Conservation (phyloP, 1,284 basidiomycete species). For the Cryptococcus amylolentus region DNA sequence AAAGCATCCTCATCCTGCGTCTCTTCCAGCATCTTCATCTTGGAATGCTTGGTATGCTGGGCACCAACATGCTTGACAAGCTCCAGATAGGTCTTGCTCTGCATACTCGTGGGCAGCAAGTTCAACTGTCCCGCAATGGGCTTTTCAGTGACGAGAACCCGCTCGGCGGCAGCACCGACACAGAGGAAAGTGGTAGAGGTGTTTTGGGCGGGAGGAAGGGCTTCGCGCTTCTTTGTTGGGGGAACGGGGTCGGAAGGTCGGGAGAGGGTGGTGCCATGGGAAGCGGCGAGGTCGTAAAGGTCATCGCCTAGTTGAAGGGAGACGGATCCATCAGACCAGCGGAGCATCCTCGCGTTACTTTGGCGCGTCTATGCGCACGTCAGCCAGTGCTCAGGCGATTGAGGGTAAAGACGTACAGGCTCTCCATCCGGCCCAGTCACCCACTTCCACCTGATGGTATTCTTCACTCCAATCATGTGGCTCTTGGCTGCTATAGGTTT, state of each 20-base stretch:
- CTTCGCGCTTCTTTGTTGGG: not conserved
- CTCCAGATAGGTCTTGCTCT: slow-evolving; percentile 43
- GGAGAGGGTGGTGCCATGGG: slow-evolving; percentile 32
- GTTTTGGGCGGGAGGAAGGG: not conserved
- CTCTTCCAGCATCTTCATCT: slow-evolving; percentile 44
- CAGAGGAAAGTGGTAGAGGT: slow-evolving; percentile 33
- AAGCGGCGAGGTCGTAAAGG: slow-evolving; percentile 45
- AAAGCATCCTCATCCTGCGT: slow-evolving; percentile 26
- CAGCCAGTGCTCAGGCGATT: not conserved
- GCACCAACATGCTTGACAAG: slow-evolving; percentile 41
- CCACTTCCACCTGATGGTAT: slow-evolving; percentile 50
- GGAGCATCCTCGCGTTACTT: slow-evolving; percentile 40
- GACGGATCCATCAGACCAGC: slow-evolving; percentile 49
- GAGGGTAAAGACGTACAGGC: slow-evolving; percentile 23
- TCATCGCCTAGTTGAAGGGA: slow-evolving; percentile 46
- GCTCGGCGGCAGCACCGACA: slow-evolving; percentile 23
- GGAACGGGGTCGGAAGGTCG: slow-evolving; percentile 16
- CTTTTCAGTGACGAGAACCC: slow-evolving; percentile 39
- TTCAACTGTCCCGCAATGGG: slow-evolving; percentile 41
- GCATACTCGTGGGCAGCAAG: slow-evolving; percentile 41
- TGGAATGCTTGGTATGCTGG: slow-evolving; percentile 44
- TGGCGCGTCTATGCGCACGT: not conserved
- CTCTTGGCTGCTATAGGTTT: slow-evolving; percentile 32
- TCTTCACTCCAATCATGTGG: slow-evolving; percentile 46
- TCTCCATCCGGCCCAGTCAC: slow-evolving; percentile 34